A percentile compares a stretch with the other conserved stretches of the same genome.
phyloP scores from a whole-genome alignment of 164 flowering plant species.

The Vitis vinifera region ASM3070453v1 NC_081810.1:14004001-14004500 shows the following conservation, averaged over 20 bases:
- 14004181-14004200: too few species aligned
- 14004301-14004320: constrained; percentile 7
- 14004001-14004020: too few species aligned
- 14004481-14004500: neutral
- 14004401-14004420: neutral
- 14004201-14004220: neutral
- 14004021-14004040: too few species aligned
- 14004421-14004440: neutral
- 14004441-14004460: neutral
- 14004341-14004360: neutral
- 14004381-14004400: neutral
- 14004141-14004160: too few species aligned
- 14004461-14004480: neutral
- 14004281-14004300: constrained; percentile 30
- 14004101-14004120: too few species aligned
- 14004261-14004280: neutral
- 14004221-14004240: constrained; percentile 16
- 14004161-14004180: too few species aligned
- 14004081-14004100: too few species aligned
- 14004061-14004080: too few species aligned
- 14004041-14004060: too few species aligned
- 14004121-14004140: too few species aligned
- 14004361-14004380: neutral
- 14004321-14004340: constrained; percentile 3
- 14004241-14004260: neutral